Base-by-base conservation (phyloP, 257 asterid species). In the Thymus mandschuricus region DNA sequence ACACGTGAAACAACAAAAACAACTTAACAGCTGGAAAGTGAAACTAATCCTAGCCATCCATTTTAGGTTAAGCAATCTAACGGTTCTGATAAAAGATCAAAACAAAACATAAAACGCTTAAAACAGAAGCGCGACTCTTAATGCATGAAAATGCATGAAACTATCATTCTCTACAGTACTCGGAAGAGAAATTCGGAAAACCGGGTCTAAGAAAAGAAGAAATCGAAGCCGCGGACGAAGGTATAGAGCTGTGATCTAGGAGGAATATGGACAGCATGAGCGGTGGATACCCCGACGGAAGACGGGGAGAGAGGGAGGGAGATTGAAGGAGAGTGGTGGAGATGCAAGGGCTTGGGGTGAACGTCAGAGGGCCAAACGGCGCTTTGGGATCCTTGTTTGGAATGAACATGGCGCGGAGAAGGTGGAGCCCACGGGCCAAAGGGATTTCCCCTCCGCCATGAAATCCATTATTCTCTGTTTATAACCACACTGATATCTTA, bases 361-460 rank as follows among this genome's bases (percentile, higher is more conserved):
- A 90, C 55, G 75, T 49, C 15, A 86, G 67, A 4, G 98, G 98
- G 12, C 91, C 96, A 5, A 81, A 44, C 6, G 60, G 77, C 5
- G 74, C 48, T 38, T 81, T 54, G 0, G 65, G 50, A 59, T 40
- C 31, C 44, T 66, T 67, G 74, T 68, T 71, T 9, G 73, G 63
- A 54, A 75, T 55, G 68, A 85, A 85, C 34, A 83, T 4, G 91
- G 94, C 3, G 96, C 73, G 0, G 86, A 81, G 71, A 66, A 84
- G 8, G 82, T 76, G 50, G 89, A 85, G 56, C 81, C 80, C 44
- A 89, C 64, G 1, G 94, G 81, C 87, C 85, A 85, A 0, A 68
- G 77, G 13, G 87, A 80, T 44, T 89, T 89, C 96, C 96, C 88
- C 59, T 85, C 94, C 9, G 80, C 82, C 58, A 81, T 76, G 68